phyloP scores from a whole-genome alignment of 495 filamentous ascomycete species.

The Tuber umbilicatum region DNA sequence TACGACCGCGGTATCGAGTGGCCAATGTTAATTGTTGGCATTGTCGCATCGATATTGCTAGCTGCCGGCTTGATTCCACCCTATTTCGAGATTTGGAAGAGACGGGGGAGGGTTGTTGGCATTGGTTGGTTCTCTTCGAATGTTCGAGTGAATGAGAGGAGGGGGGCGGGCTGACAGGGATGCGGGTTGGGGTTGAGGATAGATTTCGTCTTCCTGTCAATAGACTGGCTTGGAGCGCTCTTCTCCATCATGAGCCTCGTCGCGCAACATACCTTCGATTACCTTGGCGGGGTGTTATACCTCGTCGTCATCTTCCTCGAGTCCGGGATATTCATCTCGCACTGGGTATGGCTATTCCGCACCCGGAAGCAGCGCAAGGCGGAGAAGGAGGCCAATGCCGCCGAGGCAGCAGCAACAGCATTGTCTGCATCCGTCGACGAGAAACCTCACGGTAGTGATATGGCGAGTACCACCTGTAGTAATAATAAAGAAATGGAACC shows the following conservation, averaged over 20 bases:
- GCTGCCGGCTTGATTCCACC: constrained; percentile 60
- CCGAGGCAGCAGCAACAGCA: neutral
- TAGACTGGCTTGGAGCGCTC: constrained; percentile 66
- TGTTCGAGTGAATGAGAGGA: neutral
- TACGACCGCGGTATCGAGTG: constrained; percentile 52
- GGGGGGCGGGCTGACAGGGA: neutral
- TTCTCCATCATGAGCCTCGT: constrained; percentile 71
- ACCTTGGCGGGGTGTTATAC: constrained; percentile 62
- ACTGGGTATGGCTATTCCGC: constrained; percentile 60
- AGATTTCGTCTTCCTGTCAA: constrained; percentile 51
- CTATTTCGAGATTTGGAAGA: constrained; percentile 66
- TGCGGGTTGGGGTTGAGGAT: neutral
- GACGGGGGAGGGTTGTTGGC: constrained; percentile 61
- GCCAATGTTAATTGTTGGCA: constrained; percentile 56
- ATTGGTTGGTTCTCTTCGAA: constrained; percentile 50
- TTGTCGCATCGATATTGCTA: constrained; percentile 56
- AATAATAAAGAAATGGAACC: neutral
- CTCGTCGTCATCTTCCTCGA: constrained; percentile 63
- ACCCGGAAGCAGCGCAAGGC: constrained; percentile 55
- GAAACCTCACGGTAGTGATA: neutral
- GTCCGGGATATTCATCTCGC: constrained; percentile 61
- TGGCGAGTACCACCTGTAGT: neutral
- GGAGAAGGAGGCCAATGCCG: constrained; percentile 46
- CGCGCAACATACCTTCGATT: constrained; percentile 63
- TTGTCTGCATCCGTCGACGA: neutral